These are phyloP conservation scores for Hypsizygus marmoreus DNA, from an alignment of 768 basidiomycete species.

Conservation along the genomic window DNA sequence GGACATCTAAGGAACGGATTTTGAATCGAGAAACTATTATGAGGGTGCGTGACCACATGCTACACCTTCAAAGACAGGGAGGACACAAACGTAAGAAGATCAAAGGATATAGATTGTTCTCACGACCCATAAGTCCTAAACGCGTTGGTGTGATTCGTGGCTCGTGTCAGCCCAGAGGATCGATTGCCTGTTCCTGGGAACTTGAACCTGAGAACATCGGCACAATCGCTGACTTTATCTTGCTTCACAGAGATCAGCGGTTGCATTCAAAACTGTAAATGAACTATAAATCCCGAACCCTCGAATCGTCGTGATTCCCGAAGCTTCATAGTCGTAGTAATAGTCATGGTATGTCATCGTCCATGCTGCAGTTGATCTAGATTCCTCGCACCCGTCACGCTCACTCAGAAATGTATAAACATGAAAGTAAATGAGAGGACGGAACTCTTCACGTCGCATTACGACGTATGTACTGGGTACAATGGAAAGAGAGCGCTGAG, in stretches of 20 bases:
- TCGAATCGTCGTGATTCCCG: no score
- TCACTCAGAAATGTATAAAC: no score
- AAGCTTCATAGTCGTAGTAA: no score
- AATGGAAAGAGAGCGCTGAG: no score
- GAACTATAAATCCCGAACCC: slow-evolving; percentile 34
- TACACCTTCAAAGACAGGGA: slow-evolving; percentile 38
- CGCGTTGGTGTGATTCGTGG: slow-evolving; percentile 23
- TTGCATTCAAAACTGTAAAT: slow-evolving; percentile 36
- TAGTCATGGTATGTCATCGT: no score
- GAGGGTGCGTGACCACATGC: slow-evolving; percentile 61
- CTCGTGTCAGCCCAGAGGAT: no score
- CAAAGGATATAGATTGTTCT: slow-evolving; percentile 30
- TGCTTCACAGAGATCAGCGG: slow-evolving; percentile 38
- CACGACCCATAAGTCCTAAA: slow-evolving; percentile 36
- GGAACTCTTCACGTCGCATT: no score
- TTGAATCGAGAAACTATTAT: slow-evolving; percentile 49
- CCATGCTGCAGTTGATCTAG: no score
- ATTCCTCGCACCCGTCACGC: no score
- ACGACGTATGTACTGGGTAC: no score
- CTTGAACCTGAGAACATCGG: slow-evolving; percentile 15
- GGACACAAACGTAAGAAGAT: slow-evolving; percentile 42
- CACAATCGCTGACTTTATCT: slow-evolving; percentile 39
- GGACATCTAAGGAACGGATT: slow-evolving; percentile 38
- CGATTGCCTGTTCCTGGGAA: slow-evolving; percentile 27
- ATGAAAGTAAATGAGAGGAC: no score